Evolutionary conservation across 352 stramenopile species (phyloP).

Genomic region (Globisporangium recalcitrans): DNA sequence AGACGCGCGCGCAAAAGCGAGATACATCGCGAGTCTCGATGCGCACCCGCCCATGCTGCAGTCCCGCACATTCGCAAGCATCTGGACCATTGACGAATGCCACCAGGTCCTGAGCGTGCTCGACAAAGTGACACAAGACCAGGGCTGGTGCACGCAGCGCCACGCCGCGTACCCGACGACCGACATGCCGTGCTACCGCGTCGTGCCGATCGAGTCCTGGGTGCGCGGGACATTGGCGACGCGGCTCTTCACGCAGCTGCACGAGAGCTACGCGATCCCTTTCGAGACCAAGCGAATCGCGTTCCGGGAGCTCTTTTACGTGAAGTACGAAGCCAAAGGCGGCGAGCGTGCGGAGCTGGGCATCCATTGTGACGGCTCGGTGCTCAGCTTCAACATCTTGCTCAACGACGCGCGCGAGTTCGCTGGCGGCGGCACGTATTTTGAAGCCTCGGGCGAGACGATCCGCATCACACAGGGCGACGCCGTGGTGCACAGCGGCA

Average conservation of each 20-base stretch:
- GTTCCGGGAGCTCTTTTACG: constrained; percentile 86
- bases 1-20: constrained; percentile 35
- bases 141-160: constrained; percentile 73
- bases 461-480: constrained; percentile 82
- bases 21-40: constrained; percentile 52
- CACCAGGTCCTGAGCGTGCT: constrained; percentile 34
- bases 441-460: constrained; percentile 68
- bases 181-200: constrained; percentile 75
- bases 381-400: constrained; percentile 93
- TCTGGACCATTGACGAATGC: constrained; percentile 56
- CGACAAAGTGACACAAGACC: constrained; percentile 26
- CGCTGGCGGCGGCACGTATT: constrained; percentile 90
- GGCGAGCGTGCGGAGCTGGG: constrained; percentile 71
- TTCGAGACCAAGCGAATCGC: constrained; percentile 36
- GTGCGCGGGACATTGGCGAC: constrained; percentile 40
- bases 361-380: constrained; percentile 90
- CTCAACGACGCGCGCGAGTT: constrained; percentile 84
- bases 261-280: constrained; percentile 36
- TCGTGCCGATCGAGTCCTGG: constrained; percentile 58
- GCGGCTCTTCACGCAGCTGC: constrained; percentile 59
- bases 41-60: constrained; percentile 37
- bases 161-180: constrained; percentile 82
- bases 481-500: constrained; percentile 88
- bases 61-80: constrained; percentile 33
- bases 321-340: constrained; percentile 73